Evolutionary conservation across 2,329 filamentous ascomycete genomes (phyloP).

Genomic region (Bertia moriformis): DNA sequence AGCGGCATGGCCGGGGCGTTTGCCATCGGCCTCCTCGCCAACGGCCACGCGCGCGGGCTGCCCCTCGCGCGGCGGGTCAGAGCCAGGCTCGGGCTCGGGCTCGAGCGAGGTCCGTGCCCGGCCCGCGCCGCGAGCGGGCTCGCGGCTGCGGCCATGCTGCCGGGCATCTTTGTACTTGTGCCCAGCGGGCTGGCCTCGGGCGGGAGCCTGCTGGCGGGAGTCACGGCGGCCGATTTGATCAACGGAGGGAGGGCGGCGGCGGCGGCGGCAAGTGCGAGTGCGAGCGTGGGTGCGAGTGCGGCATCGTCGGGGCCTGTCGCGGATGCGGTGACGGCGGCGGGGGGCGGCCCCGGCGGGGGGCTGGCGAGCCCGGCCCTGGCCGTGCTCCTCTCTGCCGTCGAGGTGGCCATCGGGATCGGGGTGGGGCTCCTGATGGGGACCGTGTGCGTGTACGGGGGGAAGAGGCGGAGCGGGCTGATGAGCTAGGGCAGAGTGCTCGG

Average conservation of each 20-base stretch:
- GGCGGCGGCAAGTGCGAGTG: slow-evolving; percentile 39
- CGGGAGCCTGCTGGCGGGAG: not conserved
- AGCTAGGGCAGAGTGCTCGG: too few relatives aligned
- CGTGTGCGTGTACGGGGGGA: slow-evolving; percentile 13
- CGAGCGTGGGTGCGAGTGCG: slow-evolving; percentile 10
- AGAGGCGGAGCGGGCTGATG: too few relatives aligned
- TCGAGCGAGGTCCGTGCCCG: not conserved
- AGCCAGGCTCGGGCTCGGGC: not conserved
- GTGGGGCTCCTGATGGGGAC: slow-evolving; percentile 12
- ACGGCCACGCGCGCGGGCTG: not conserved
- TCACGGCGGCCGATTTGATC: not conserved
- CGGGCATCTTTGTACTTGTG: slow-evolving; percentile 31
- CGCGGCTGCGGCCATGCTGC: slow-evolving; percentile 28
- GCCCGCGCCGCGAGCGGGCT: too few relatives aligned
- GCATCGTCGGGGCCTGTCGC: slow-evolving; percentile 9
- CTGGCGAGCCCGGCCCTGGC: slow-evolving; percentile 10
- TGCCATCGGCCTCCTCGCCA: not conserved
- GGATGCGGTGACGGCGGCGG: slow-evolving; percentile 2
- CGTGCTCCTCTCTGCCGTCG: slow-evolving; percentile 11
- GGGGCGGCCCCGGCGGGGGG: slow-evolving; percentile 6
- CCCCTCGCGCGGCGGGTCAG: not conserved
- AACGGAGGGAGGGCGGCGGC: slow-evolving; percentile 41
- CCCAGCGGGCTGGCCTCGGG: slow-evolving; percentile 9
- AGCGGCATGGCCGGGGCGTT: not conserved
- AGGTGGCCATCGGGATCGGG: slow-evolving; percentile 14